A percentile compares a stretch with the other conserved stretches of the same genome.
phyloP scores from a whole-genome alignment of 2,329 filamentous ascomycete genomes.

The Fusarium staphyleae region DNA sequence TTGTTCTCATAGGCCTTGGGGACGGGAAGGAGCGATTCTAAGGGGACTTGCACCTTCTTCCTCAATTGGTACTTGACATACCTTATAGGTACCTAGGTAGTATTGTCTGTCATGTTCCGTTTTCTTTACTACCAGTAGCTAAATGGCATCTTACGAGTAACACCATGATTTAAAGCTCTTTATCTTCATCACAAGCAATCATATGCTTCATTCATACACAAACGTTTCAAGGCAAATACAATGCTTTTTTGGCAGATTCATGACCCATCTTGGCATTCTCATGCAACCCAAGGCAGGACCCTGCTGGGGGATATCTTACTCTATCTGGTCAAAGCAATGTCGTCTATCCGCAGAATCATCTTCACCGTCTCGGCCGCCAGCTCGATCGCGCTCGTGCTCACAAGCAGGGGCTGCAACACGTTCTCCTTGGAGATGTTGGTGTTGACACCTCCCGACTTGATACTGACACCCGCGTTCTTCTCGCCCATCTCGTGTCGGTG shows the following conservation, averaged over 20 bases:
- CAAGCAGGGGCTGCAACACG: conserved; percentile 91
- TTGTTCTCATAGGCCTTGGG: background rate
- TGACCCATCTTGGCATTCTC: conserved; percentile 47
- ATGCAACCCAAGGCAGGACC: conserved; percentile 45
- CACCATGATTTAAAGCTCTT: background rate
- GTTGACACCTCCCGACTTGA: conserved; percentile 97
- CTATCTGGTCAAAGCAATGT: conserved; percentile 70
- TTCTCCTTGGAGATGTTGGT: conserved; percentile 97
- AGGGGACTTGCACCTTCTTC: background rate
- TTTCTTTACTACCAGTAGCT: no score
- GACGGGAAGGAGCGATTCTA: conserved; percentile 23
- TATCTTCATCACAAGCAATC: background rate
- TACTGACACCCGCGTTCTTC: conserved; percentile 95
- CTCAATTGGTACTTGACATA: no score
- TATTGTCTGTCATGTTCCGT: no score
- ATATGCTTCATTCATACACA: conserved; percentile 1
- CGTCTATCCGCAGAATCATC: conserved; percentile 79
- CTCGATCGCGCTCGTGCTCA: conserved; percentile 97
- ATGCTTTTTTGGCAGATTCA: conserved; percentile 37
- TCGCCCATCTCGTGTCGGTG: conserved; percentile 95
- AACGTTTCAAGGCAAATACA: conserved; percentile 14
- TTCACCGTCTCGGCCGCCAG: conserved; percentile 98
- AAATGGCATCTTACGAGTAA: no score
- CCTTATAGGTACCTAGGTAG: no score
- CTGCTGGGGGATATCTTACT: conserved; percentile 42